These are phyloP conservation scores for Gliomastix tumulicola DNA, from an alignment of 2,329 filamentous ascomycete species.

Conservation along the genomic window DNA sequence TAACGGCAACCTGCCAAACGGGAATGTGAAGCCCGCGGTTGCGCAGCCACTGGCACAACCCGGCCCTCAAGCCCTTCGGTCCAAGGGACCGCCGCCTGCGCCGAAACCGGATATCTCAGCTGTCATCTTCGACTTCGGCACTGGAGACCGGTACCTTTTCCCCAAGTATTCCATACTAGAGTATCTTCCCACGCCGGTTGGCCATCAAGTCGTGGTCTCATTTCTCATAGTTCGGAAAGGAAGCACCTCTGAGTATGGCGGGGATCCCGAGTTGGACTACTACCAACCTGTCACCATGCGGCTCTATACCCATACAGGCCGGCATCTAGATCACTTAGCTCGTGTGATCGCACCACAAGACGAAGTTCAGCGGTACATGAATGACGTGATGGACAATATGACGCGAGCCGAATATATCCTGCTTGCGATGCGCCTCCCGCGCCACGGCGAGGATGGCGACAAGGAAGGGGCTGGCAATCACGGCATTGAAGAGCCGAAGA, in stretches of 20 bases:
- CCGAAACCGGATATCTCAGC: conserved; percentile 56
- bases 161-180: conserved; percentile 74
- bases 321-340: conserved; percentile 53
- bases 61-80: conserved; percentile 49
- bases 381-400: conserved; percentile 63
- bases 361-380: conserved; percentile 61
- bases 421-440: conserved; percentile 59
- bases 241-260: conserved; percentile 56
- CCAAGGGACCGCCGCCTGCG: conserved; percentile 48
- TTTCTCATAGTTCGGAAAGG: conserved; percentile 73
- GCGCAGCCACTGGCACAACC: conserved; percentile 6
- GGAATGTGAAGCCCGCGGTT: conserved; percentile 3
- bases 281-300: conserved; percentile 69
- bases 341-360: conserved; percentile 56
- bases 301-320: conserved; percentile 44
- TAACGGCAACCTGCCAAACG: not conserved
- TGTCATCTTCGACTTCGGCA: conserved; percentile 66
- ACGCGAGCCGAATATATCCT: conserved; percentile 61
- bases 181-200: conserved; percentile 41
- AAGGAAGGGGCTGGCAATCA: conserved; percentile 13
- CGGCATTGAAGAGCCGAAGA: conserved; percentile 19
- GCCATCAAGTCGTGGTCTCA: conserved; percentile 61
- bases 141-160: conserved; percentile 70
- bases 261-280: conserved; percentile 60
- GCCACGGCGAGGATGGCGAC: conserved; percentile 22